phyloP scores from a whole-genome alignment of 768 basidiomycete genomes.

The Kwoniella shandongensis region DNA sequence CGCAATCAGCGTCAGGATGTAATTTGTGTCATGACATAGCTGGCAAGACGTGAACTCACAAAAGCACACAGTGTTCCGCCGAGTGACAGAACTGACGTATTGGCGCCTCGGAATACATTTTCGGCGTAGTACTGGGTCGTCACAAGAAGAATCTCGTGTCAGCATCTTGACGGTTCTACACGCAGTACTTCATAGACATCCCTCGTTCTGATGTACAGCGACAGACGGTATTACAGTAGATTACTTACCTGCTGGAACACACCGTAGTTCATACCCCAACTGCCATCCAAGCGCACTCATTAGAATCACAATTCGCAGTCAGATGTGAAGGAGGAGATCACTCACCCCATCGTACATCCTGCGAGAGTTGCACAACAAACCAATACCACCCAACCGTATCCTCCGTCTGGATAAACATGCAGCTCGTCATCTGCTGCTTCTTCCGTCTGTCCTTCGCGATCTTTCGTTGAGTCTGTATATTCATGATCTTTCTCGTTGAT shows the following conservation, averaged over 20 bases:
- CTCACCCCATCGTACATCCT: constrained; percentile 34
- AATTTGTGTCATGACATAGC: neutral
- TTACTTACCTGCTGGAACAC: constrained; percentile 30
- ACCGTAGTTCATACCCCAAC: constrained; percentile 35
- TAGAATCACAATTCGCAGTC: no score
- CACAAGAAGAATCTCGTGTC: no score
- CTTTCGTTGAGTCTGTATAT: neutral
- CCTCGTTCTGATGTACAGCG: no score
- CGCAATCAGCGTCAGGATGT: neutral
- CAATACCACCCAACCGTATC: constrained; percentile 42
- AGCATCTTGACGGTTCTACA: no score
- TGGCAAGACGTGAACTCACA: constrained; percentile 6
- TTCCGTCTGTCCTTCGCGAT: neutral
- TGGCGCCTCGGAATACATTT: constrained; percentile 11
- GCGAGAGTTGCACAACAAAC: constrained; percentile 29
- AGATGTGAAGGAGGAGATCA: neutral
- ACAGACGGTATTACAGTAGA: no score
- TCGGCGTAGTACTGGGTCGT: constrained; percentile 25
- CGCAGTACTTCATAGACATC: no score
- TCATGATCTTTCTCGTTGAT: neutral
- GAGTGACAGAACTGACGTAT: constrained; percentile 16
- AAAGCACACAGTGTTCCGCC: constrained; percentile 16
- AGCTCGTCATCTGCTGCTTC: neutral
- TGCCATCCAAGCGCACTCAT: constrained; percentile 2
- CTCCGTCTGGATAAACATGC: constrained; percentile 41